Evolutionary conservation across 768 basidiomycete genomes (phyloP).

Genomic region (Amanita subjunquillea): DNA sequence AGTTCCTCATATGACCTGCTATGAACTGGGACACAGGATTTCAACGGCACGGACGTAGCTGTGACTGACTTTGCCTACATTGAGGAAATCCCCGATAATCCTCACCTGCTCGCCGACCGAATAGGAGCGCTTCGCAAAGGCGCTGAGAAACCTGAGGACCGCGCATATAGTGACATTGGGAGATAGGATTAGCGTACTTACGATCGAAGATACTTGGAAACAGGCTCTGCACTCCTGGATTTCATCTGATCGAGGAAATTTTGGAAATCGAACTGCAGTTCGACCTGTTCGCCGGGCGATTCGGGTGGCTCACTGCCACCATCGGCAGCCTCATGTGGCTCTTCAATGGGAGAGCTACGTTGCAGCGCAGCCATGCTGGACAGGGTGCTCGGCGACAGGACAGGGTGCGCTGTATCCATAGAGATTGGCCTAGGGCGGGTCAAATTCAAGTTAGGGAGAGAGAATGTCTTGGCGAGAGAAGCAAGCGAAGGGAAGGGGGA

Average conservation of each 20-base stretch:
- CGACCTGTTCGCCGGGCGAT: conserved; percentile 14
- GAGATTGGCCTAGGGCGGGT: conserved; percentile 46
- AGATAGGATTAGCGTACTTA: conserved; percentile 28
- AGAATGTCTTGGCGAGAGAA: conserved; percentile 55
- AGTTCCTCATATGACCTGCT: conserved; percentile 72
- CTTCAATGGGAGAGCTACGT: conserved; percentile 6
- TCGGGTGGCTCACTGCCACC: background rate
- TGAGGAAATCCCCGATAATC: conserved; percentile 89
- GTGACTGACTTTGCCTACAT: conserved; percentile 34
- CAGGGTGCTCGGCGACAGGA: conserved; percentile 45
- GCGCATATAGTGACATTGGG: conserved; percentile 1
- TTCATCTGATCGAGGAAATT: conserved; percentile 95
- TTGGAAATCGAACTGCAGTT: conserved; percentile 81
- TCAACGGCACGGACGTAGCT: background rate
- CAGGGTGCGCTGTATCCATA: conserved; percentile 46
- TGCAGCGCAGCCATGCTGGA: conserved; percentile 41
- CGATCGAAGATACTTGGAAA: conserved; percentile 94
- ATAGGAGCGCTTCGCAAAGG: conserved; percentile 87
- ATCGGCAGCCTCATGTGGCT: background rate
- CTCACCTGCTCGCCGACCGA: conserved; percentile 91
- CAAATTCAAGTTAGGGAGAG: conserved; percentile 33
- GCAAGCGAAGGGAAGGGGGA: conserved; percentile 55
- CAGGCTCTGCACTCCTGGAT: conserved; percentile 75
- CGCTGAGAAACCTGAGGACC: conserved; percentile 70
- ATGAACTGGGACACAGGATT: conserved; percentile 58